These are phyloP conservation scores for Primulina eburnea DNA, from an alignment of 257 asterid genomes.

Conservation along the genomic window DNA sequence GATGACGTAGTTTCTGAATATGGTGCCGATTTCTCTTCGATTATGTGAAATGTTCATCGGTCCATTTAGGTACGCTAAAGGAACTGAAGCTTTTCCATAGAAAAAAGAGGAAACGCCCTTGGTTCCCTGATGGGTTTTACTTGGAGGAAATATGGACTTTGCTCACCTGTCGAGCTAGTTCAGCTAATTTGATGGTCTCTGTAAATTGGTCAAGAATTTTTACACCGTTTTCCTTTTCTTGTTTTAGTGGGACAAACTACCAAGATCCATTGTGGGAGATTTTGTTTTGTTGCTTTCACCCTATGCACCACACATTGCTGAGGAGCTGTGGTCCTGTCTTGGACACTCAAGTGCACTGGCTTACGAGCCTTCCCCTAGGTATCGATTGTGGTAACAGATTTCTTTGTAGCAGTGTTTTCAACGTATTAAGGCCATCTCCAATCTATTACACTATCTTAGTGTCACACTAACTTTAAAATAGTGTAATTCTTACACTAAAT, in stretches of 20 bases:
- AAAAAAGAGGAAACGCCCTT: background rate
- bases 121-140: no score
- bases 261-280: slow-evolving; percentile 57
- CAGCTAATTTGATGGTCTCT: background rate
- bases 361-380: no score
- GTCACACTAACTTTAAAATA: no score
- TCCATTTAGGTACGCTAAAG: slow-evolving; percentile 65
- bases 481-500: no score
- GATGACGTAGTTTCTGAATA: slow-evolving; percentile 88
- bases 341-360: no score
- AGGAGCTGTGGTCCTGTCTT: no score
- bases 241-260: slow-evolving; percentile 91
- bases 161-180: background rate
- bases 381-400: no score
- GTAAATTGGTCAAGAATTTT: slow-evolving; percentile 3
- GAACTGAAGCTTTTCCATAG: background rate
- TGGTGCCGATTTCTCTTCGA: slow-evolving; percentile 97
- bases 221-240: slow-evolving; percentile 18
- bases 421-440: no score
- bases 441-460: no score
- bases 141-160: background rate
- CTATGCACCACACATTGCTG: slow-evolving; percentile 97
- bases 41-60: slow-evolving; percentile 99
- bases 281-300: slow-evolving; percentile 87
- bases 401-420: no score